These are phyloP conservation scores for Hibiscus syriacus DNA, from an alignment of 345 rosid genomes.

Conservation along the genomic window DNA sequence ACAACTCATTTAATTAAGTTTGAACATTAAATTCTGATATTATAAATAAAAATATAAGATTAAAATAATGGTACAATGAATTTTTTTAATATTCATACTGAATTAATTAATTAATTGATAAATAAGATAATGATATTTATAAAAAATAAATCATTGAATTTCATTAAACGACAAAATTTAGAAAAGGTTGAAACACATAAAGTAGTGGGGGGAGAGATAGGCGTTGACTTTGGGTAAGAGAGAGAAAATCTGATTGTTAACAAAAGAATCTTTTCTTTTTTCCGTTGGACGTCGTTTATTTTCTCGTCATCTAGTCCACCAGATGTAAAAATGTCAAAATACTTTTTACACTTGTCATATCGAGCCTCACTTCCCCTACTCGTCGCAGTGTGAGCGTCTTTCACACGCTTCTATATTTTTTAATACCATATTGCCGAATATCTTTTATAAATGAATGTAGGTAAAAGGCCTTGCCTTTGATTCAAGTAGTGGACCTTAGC, in stretches of 20 bases:
- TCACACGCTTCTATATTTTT: neutral
- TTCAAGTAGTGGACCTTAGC: neutral
- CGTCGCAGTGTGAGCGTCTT: neutral
- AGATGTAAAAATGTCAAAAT: neutral
- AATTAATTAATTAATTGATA: too few species aligned
- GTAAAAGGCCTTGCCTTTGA: neutral
- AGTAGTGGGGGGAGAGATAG: slow-evolving; percentile 29
- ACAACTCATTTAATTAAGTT: too few species aligned
- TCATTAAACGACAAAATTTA: neutral
- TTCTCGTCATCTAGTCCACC: neutral
- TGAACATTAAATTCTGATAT: too few species aligned
- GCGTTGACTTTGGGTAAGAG: slow-evolving; percentile 30
- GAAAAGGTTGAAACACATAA: slow-evolving; percentile 5
- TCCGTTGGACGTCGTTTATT: too few species aligned
- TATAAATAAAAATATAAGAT: too few species aligned
- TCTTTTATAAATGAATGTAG: too few species aligned
- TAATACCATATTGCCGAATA: too few species aligned
- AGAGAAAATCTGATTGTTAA: neutral
- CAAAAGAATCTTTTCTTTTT: neutral
- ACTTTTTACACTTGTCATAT: neutral
- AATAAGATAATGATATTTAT: too few species aligned
- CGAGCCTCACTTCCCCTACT: neutral
- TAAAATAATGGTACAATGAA: too few species aligned
- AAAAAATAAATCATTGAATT: neutral
- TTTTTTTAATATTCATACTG: too few species aligned